A percentile compares a stretch with the other conserved stretches of the same genome.
phyloP scores from a whole-genome alignment of 2,329 filamentous ascomycete genomes.

The Epicoccum sorghinum region DNA sequence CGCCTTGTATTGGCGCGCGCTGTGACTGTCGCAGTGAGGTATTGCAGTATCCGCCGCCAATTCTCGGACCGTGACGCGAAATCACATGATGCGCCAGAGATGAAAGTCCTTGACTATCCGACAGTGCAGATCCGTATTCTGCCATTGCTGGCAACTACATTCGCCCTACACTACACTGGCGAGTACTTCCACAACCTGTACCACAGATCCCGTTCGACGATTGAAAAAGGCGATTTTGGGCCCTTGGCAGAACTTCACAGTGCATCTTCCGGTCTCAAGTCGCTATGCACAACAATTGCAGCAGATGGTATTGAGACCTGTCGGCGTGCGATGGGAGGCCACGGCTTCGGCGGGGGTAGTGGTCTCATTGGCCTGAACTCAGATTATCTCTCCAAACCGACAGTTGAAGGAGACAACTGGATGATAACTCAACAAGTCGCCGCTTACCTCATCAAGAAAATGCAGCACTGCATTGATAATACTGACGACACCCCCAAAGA shows the following conservation, averaged over 20 bases:
- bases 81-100: conserved; percentile 44
- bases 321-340: conserved; percentile 59
- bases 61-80: conserved; percentile 57
- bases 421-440: conserved; percentile 63
- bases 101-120: conserved; percentile 59
- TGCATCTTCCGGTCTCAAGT: conserved; percentile 61
- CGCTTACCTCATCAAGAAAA: conserved; percentile 59
- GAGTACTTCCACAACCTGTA: conserved; percentile 60
- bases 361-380: conserved; percentile 59
- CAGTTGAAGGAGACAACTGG: conserved; percentile 63
- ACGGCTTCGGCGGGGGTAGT: conserved; percentile 60
- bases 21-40: conserved; percentile 60
- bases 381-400: conserved; percentile 60
- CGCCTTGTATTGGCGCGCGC: conserved; percentile 59
- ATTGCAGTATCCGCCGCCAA: conserved; percentile 56
- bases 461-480: conserved; percentile 49
- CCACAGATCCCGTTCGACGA: conserved; percentile 51
- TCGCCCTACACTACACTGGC: conserved; percentile 56
- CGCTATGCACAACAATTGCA: conserved; percentile 59
- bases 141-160: conserved; percentile 60
- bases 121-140: conserved; percentile 61
- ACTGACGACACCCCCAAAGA: conserved; percentile 44
- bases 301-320: conserved; percentile 62
- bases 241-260: conserved; percentile 59
- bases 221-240: conserved; percentile 58